Evolutionary conservation across 148 eudicot species (phyloP).

Genomic region (Dysphania ambrosioides): DNA sequence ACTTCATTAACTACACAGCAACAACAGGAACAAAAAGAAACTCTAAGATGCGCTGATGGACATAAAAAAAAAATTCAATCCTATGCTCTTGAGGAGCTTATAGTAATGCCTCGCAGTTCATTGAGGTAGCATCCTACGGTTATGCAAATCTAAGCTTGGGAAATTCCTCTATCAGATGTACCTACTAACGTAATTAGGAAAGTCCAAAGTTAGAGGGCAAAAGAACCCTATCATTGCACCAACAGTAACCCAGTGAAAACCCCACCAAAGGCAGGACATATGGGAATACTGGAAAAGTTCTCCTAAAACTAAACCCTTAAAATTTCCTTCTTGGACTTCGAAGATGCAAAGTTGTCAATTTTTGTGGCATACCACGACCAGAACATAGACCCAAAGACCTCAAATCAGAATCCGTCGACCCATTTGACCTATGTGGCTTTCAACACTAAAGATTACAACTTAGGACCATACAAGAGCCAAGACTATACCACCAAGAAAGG

Average conservation of each 20-base stretch:
- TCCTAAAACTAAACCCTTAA: not conserved
- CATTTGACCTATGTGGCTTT: too few relatives aligned
- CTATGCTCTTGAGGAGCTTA: not conserved
- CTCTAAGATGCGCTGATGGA: not conserved
- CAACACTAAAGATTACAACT: too few relatives aligned
- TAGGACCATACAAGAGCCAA: too few relatives aligned
- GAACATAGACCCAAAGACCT: not conserved
- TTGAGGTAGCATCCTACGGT: not conserved
- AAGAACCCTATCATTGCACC: not conserved
- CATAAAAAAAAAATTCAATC: not conserved
- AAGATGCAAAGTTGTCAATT: not conserved
- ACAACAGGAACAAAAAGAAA: not conserved
- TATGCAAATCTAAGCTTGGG: not conserved
- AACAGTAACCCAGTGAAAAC: not conserved
- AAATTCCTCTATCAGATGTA: too few relatives aligned
- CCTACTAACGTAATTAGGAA: too few relatives aligned
- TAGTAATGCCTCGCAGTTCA: too few relatives aligned
- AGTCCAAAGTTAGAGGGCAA: not conserved
- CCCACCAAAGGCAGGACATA: not conserved
- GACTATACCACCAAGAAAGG: too few relatives aligned
- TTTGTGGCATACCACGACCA: not conserved
- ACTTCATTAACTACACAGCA: not conserved
- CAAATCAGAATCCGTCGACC: too few relatives aligned
- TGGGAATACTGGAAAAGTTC: too few relatives aligned
- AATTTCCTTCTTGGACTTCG: not conserved